phyloP scores from a whole-genome alignment of 192 early-diverging fungal species.

The Umbelopsis sp. region DNA sequence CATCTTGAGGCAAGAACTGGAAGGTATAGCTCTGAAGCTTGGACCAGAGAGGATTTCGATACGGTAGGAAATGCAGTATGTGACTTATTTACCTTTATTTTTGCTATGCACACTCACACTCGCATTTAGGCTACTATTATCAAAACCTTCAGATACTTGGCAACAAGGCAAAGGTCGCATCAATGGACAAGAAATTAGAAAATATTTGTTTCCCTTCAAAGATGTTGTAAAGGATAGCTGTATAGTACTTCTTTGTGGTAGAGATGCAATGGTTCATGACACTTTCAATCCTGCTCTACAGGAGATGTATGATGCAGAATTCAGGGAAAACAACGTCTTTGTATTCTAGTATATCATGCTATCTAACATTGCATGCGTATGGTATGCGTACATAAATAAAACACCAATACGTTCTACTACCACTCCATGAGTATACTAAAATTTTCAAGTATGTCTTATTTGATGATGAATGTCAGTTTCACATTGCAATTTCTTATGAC shows the following conservation, averaged over 20 bases:
- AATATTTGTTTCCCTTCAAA: conserved; percentile 27
- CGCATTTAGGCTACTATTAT: neutral
- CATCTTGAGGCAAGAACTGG: conserved; percentile 68
- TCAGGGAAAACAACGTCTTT: neutral
- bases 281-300: conserved; percentile 39
- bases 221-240: conserved; percentile 2
- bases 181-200: conserved; percentile 31
- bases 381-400: too few species aligned
- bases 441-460: too few species aligned
- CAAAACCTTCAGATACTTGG: conserved; percentile 30
- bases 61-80: conserved; percentile 48
- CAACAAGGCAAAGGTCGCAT: conserved; percentile 34
- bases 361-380: too few species aligned
- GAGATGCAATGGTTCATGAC: conserved; percentile 41
- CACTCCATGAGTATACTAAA: too few species aligned
- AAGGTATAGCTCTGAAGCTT: conserved; percentile 56
- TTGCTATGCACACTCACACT: too few species aligned
- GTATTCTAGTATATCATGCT: neutral
- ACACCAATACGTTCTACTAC: too few species aligned
- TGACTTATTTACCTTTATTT: too few species aligned
- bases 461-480: too few species aligned
- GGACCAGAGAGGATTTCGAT: conserved; percentile 65
- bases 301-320: conserved; percentile 14
- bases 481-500: too few species aligned
- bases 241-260: conserved; percentile 48